Evolutionary conservation across 2,329 filamentous ascomycete species (phyloP).

Genomic region (Myotisia sp.): DNA sequence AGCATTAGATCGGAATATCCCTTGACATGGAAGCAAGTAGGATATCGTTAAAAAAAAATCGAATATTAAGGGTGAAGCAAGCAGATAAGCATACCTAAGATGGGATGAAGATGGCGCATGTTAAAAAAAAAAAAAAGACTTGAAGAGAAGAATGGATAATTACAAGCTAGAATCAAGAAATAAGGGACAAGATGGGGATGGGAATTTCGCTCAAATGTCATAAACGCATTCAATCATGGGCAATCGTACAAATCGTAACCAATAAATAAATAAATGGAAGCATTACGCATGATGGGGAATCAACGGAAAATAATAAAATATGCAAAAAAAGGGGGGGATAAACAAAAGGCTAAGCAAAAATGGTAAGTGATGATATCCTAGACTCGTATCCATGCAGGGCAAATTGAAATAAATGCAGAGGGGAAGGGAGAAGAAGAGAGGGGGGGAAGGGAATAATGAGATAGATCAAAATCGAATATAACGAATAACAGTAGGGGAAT

Average conservation of each 20-base stretch:
- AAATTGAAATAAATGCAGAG: constrained; percentile 1
- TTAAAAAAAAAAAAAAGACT: no score
- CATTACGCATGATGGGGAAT: background rate
- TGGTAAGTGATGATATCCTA: constrained; percentile 5
- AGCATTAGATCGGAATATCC: no score
- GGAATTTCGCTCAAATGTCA: constrained; percentile 2
- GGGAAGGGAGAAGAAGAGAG: constrained; percentile 1
- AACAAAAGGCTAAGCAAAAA: constrained; percentile 7
- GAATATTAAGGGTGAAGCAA: constrained; percentile 5
- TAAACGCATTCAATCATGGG: constrained; percentile 12
- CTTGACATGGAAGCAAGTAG: no score
- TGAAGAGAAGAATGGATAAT: background rate
- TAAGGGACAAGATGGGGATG: background rate
- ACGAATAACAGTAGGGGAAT: background rate
- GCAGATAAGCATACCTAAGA: no score
- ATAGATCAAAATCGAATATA: constrained; percentile 1
- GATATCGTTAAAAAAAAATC: background rate
- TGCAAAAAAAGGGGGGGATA: constrained; percentile 5
- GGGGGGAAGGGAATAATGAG: background rate
- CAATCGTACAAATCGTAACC: constrained; percentile 13
- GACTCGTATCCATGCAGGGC: constrained; percentile 4
- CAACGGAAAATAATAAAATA: constrained; percentile 2
- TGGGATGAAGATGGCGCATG: no score
- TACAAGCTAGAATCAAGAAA: background rate
- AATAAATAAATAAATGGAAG: background rate